Percentiles rank a stretch among this genome's conserved stretches.
Evolutionary conservation across 169 alveolate genomes (phyloP).

Genomic region (Eimeria praecox): DNA sequence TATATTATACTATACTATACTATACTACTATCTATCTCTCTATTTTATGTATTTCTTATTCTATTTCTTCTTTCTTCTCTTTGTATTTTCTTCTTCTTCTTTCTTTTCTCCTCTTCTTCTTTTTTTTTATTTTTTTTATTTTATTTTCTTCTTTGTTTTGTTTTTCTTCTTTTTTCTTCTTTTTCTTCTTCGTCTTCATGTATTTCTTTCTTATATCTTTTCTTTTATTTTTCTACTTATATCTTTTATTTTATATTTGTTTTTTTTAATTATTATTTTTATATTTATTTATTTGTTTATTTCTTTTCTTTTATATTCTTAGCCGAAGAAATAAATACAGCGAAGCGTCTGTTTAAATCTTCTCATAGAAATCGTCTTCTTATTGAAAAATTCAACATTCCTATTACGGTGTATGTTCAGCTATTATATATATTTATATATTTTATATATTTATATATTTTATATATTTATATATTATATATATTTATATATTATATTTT

Average conservation of each 20-base stretch:
- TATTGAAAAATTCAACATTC: conserved; percentile 13
- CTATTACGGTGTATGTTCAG: not conserved
- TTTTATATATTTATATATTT: too few relatives aligned
- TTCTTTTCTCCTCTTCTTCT: not conserved
- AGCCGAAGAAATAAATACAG: not conserved
- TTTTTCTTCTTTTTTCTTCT: not conserved
- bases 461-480: too few relatives aligned
- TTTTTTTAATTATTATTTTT: not conserved
- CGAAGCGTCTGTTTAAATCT: not conserved
- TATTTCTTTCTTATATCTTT: not conserved
- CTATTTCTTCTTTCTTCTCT: not conserved
- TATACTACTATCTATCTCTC: not conserved
- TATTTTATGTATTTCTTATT: not conserved
- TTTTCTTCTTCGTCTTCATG: not conserved
- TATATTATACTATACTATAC: not conserved
- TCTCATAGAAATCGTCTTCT: not conserved
- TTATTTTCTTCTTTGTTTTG: too few relatives aligned
- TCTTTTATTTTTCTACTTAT: not conserved
- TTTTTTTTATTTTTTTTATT: too few relatives aligned
- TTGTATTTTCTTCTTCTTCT: not conserved
- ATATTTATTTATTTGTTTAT: not conserved
- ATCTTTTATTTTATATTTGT: not conserved
- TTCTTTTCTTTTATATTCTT: not conserved
- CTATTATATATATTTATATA: not conserved
- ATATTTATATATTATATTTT: too few relatives aligned